Base-by-base conservation (phyloP, 2,329 filamentous ascomycete genomes). In the Aspergillus versicolor region DNA sequence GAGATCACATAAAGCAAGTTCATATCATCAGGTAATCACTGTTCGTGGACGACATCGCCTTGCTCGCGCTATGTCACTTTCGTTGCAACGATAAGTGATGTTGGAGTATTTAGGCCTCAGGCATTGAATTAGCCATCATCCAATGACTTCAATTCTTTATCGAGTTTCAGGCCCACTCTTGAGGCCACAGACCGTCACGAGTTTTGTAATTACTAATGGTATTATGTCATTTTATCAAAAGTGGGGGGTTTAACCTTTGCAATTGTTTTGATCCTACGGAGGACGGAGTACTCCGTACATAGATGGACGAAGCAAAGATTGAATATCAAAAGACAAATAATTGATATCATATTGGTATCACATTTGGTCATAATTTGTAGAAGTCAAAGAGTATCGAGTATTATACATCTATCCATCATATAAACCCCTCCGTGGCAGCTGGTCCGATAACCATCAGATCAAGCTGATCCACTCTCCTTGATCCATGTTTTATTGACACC, bases 401-500 rank as follows among this genome's bases (percentile, higher is more conserved):
- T 21, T 42, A 21, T 42, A 42, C 9, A 42, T 42, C 15, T 42
- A 42, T 42, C 5, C 17, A 42, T 42, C 40, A 21, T 17, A 42
- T 42, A 42, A 37, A n/a, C 3, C 13, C 34, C 34, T 15, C 34
- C 34, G 6, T 30, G 27, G 27, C 27, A 30, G 27, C 3, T 30
- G 27, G 27, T 3, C 27, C 8, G 27, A 30, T 12, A 30, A 9
- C 27, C 27, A 30, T 30, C 27, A 30, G 27, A 8, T 30, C 27
- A 30, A 30, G 27, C 27, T 30, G 27, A 4, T 3, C 9, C 9
- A 30, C 27, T 3, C 8, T 9, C 27, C 17, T 5, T 34, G n/a
- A 54, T 48, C 52, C 44, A 54, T 24, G 44, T 47, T 12, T 5
- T 11, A 48, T 54, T 47, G 12, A 54, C 52, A 24, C 52, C 52